Evolutionary conservation across 495 filamentous ascomycete genomes (phyloP).

Genomic region (Lasiosphaeria ovina): DNA sequence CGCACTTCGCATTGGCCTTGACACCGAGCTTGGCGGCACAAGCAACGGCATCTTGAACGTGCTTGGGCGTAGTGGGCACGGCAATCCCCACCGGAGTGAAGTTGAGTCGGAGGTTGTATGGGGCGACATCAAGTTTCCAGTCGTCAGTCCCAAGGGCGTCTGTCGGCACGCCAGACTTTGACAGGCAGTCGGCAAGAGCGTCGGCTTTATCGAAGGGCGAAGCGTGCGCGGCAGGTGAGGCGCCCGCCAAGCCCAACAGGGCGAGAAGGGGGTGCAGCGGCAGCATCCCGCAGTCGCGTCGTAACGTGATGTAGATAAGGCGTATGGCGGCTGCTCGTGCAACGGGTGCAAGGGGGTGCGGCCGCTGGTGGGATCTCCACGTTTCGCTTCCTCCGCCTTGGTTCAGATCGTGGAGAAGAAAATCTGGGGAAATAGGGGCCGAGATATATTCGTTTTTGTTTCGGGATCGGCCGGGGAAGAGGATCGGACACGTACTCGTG

Average conservation of each 20-base stretch:
- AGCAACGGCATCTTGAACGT: constrained; percentile 41
- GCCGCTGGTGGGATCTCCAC: constrained; percentile 16
- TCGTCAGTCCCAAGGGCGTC: constrained; percentile 34
- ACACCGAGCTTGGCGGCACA: constrained; percentile 40
- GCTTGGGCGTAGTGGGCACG: constrained; percentile 35
- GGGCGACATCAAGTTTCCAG: constrained; percentile 40
- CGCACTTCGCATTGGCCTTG: constrained; percentile 46
- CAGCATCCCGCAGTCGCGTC: constrained; percentile 15
- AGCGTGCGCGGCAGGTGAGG: constrained; percentile 6
- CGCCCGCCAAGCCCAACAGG: constrained; percentile 25
- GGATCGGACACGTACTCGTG: constrained; percentile 15
- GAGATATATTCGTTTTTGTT: constrained; percentile 23
- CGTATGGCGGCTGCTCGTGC: constrained; percentile 5
- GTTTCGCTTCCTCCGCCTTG: constrained; percentile 15
- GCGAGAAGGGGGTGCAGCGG: constrained; percentile 15
- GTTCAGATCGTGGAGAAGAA: constrained; percentile 23
- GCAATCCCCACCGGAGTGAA: constrained; percentile 42
- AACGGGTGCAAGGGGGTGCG: constrained; percentile 1
- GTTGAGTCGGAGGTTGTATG: constrained; percentile 41
- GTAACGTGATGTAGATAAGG: constrained; percentile 18
- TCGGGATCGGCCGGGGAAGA: constrained; percentile 11
- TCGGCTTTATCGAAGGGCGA: constrained; percentile 27
- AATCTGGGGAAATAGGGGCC: constrained; percentile 30
- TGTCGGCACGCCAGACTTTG: constrained; percentile 30
- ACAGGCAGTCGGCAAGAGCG: constrained; percentile 40